Base-by-base conservation (phyloP, 768 basidiomycete species). In the Hygrophorus pudorinus region DNA sequence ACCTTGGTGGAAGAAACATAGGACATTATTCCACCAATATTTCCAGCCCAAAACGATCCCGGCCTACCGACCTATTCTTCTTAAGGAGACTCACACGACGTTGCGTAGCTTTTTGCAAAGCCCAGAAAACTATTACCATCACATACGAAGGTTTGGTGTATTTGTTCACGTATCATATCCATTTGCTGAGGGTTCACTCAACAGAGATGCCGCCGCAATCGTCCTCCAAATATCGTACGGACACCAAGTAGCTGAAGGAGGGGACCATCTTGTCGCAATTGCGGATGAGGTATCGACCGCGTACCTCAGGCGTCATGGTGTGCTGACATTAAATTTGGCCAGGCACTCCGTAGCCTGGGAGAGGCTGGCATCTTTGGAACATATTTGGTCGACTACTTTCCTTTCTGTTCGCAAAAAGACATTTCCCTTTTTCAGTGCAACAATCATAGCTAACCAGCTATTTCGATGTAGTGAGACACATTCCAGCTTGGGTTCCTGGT, bases 211-310 rank as follows among this genome's bases (percentile, higher is more conserved):
- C 0, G 62, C 67, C 13, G 59, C 66, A 6, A 65, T 69, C 10
- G 53, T 70, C 31, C 56, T 72, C 45, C 61, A 62, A 41, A 62
- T 72, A 30, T 59, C 64, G 2, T 73, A 73, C 38, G 69, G 71
- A 2, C 51, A 56, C 20, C 50, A 52, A 13, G 57, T 71, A 12
- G 59, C 62, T 11, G 61, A 64, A 16, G 49, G 59, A 45, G 65
- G 62, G 4, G 68, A 70, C 46, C 49, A 62, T 13, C 72, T 65
- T 46, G 63, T 72, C 14, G 49, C 62, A 1, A 54, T 71, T 17
- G 67, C 67, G 13, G 24, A 24, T 24, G 24, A 24, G 24, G 24
- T 24, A 7, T 7, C 7, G 24, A 24, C 24, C 7, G 7, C 24
- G 24, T 24, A 24, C 3, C 3, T 24, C n/a, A 24, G 7, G 24